Evolutionary conservation across 1,284 basidiomycete species (phyloP).

Genomic region (Tilletia caries): DNA sequence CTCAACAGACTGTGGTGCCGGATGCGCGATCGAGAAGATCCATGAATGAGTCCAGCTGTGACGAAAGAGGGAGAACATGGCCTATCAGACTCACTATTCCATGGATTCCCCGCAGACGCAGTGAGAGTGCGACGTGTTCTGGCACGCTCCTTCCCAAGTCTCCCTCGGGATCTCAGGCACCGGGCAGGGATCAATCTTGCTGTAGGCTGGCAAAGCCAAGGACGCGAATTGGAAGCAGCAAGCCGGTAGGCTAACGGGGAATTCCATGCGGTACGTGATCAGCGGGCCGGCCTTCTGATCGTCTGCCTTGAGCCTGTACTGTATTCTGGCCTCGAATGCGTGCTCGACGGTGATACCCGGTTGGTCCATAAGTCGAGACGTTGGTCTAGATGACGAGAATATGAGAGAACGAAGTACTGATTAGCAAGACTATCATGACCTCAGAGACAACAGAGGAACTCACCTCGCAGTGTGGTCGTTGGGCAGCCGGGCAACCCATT

Average conservation of each 20-base stretch:
- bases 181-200: constrained; percentile 4
- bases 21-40: too few relatives aligned
- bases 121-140: neutral
- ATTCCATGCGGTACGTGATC: neutral
- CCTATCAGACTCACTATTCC: neutral
- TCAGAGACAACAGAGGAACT: neutral
- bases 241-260: neutral
- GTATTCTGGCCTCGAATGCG: neutral
- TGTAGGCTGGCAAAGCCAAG: constrained; percentile 4
- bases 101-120: constrained; percentile 4
- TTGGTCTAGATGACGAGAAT: neutral
- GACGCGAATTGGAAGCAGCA: constrained; percentile 13
- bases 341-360: neutral
- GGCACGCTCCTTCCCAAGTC: neutral
- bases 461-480: constrained; percentile 2
- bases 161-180: constrained; percentile 3
- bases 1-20: neutral
- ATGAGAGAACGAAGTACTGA: too few relatives aligned
- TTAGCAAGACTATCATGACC: too few relatives aligned
- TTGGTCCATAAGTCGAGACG: neutral
- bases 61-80: neutral
- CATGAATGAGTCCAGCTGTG: too few relatives aligned
- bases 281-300: neutral
- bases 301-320: neutral
- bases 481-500: neutral